Evolutionary conservation across 352 stramenopile species (phyloP).

Genomic region (Globisporangium carolinianum): DNA sequence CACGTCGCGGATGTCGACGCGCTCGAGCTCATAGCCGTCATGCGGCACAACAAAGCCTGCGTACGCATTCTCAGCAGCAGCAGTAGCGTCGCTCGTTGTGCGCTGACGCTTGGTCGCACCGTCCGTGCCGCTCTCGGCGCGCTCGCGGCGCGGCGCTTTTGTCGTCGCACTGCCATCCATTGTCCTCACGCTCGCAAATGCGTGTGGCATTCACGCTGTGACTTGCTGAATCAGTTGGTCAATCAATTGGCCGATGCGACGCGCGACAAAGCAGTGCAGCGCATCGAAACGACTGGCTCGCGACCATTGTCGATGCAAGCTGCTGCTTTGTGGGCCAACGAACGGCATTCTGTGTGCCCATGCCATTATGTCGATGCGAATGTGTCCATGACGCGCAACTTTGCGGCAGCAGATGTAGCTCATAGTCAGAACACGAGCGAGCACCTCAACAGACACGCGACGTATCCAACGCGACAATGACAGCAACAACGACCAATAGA

Average conservation of each 20-base stretch:
- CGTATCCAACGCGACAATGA: neutral
- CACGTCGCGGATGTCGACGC: conserved; percentile 40
- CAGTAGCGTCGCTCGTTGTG: conserved; percentile 15
- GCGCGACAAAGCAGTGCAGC: conserved; percentile 13
- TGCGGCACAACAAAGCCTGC: conserved; percentile 39
- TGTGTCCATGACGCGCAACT: no score
- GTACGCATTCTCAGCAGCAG: conserved; percentile 46
- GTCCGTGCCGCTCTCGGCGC: neutral
- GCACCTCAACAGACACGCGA: no score
- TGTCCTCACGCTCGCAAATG: no score
- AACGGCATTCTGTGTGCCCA: neutral
- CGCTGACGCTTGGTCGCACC: conserved; percentile 30
- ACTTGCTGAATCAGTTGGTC: no score
- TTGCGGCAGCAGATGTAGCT: no score
- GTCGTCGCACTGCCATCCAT: neutral
- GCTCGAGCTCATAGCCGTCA: conserved; percentile 40
- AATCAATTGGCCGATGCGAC: no score
- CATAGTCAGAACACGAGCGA: no score
- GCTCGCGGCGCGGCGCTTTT: conserved; percentile 6
- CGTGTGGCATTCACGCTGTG: no score
- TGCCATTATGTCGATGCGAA: neutral
- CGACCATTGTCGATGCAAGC: neutral
- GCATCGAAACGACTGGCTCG: conserved; percentile 24
- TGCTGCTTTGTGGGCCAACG: neutral
- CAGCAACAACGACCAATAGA: neutral